phyloP scores from a whole-genome alignment of 2,329 filamentous ascomycete species.

The Pseudogymnoascus sp. region DNA sequence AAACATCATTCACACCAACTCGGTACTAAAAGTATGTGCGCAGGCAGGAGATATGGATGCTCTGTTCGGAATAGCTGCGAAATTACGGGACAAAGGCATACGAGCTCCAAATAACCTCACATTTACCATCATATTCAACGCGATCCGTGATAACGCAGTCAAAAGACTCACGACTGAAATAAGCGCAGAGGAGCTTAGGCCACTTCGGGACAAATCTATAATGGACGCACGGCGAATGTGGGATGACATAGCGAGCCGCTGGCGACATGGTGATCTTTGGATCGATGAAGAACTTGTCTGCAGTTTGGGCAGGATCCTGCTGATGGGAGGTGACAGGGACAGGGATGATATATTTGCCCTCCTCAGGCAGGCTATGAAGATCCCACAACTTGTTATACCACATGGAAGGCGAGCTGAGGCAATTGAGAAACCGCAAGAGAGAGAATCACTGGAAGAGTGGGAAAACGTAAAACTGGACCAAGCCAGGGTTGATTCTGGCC shows the following conservation, averaged over 20 bases:
- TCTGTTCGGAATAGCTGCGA: slow-evolving; percentile 67
- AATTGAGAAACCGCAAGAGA: neutral
- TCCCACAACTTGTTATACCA: slow-evolving; percentile 43
- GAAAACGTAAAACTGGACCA: slow-evolving; percentile 1
- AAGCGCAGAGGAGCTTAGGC: slow-evolving; percentile 26
- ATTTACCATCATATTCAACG: slow-evolving; percentile 76
- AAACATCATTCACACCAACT: slow-evolving; percentile 78
- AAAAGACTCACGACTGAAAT: slow-evolving; percentile 18
- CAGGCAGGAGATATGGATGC: slow-evolving; percentile 67
- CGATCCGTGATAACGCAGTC: slow-evolving; percentile 47
- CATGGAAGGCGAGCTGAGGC: neutral
- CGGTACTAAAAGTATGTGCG: slow-evolving; percentile 74
- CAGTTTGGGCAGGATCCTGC: slow-evolving; percentile 71
- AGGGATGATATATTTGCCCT: slow-evolving; percentile 66
- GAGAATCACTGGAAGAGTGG: slow-evolving; percentile 8
- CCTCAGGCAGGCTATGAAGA: slow-evolving; percentile 72
- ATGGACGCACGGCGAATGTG: slow-evolving; percentile 67
- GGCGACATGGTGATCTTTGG: slow-evolving; percentile 59
- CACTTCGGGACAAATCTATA: slow-evolving; percentile 39
- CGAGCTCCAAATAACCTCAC: slow-evolving; percentile 62
- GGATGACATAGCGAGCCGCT: slow-evolving; percentile 69
- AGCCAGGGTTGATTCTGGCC: neutral
- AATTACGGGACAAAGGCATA: slow-evolving; percentile 55
- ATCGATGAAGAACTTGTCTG: slow-evolving; percentile 74
- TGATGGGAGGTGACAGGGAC: slow-evolving; percentile 55